Base-by-base conservation (phyloP, 2,329 filamentous ascomycete genomes). In the Stachybotrys elegans region DNA sequence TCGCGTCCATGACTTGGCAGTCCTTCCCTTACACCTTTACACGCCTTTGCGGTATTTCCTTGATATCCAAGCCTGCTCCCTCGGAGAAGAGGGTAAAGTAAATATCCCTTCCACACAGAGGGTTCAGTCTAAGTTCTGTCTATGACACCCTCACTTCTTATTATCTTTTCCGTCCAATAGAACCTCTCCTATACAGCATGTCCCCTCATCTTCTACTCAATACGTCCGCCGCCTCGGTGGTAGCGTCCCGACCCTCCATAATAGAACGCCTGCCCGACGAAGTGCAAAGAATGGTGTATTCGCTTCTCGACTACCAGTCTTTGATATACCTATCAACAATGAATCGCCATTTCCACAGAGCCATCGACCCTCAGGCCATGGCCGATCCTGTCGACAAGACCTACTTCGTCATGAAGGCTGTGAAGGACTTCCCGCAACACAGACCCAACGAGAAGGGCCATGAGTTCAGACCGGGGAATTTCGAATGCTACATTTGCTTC, bases 401-500 rank as follows among this genome's bases (percentile, higher is more conserved):
- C 41, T 51, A 65, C 36, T 69, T 69, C 38, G 61, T 70, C 50
- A 67, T 69, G 64, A 58, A 57, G 23, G 67, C 67, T 3, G 66
- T 63, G 44, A 68, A 65, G 34, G 60, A 66, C 54, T 70, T 69
- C 44, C 53, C 60, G 2, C 64, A 67, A 22, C 67, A 70, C 49
- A 62, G 66, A 17, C 61, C 65, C 5, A 61, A 56, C 47, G 61
- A 65, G 38, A 65, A 60, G 47, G 61, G 60, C 8, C 58, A 59
- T 39, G 59, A 64, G 37, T 62, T 66, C 46, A 57, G 61, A 41
- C 66, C 66, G 1, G 66, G 67, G 14, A 70, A 70, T 50, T 63
- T 66, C 36, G 67, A 68, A 46, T 70, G 66, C 50, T 69, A 69
- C 50, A 55, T 67, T 21, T 70, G 67, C 55, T 69, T 64, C 47